Percentiles rank a stretch among this genome's conserved stretches.
These are phyloP conservation scores for Dryas drummondii DNA, from an alignment of 306 rosid species.

Conservation along the genomic window DNA sequence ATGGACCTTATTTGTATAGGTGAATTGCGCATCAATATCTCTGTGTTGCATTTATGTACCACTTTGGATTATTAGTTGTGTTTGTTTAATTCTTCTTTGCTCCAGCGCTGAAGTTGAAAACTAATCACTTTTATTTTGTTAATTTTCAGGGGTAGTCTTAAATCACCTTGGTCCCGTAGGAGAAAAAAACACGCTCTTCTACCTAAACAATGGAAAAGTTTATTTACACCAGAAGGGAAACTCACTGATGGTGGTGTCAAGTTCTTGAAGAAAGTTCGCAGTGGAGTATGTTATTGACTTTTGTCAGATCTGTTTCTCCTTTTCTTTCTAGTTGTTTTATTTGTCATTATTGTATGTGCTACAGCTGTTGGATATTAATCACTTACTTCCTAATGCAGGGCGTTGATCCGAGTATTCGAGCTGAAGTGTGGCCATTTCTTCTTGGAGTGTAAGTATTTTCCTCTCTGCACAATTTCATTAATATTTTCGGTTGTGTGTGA, in stretches of 20 bases:
- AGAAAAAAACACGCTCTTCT: constrained; percentile 27
- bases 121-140: constrained; percentile 3
- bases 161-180: constrained; percentile 33
- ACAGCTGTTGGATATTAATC: constrained; percentile 10
- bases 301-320: neutral
- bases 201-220: constrained; percentile 31
- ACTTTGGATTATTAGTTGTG: neutral
- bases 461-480: neutral
- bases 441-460: constrained; percentile 29
- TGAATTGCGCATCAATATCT: neutral
- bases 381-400: constrained; percentile 18
- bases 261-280: constrained; percentile 30
- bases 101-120: neutral
- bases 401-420: constrained; percentile 26
- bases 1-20: neutral
- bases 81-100: neutral
- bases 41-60: neutral
- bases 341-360: neutral
- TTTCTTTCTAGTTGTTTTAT: neutral
- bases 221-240: constrained; percentile 27
- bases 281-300: constrained; percentile 25
- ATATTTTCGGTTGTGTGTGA: neutral
- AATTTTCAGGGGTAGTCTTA: constrained; percentile 24
- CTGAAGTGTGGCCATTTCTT: constrained; percentile 33
- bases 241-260: constrained; percentile 29